Evolutionary conservation across 202 grass and related monocot species (phyloP), one percentile per base, ranked within the genome.

Genomic region (Carex arenaria): DNA sequence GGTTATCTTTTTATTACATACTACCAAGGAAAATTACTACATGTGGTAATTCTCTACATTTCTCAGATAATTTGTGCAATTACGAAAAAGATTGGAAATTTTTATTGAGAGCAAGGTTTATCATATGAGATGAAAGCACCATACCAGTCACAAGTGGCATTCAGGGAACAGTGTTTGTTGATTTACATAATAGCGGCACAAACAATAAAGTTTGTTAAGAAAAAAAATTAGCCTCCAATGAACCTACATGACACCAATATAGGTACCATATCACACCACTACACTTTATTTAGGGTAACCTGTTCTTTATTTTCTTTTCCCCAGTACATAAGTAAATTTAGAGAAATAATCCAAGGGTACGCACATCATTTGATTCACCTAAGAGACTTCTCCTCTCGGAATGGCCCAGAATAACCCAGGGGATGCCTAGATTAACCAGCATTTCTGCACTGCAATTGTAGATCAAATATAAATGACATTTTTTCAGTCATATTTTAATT

Each of bases 401-500:
- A 69, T 97, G 94, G 57, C 91, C 91, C 82, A 97, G 82, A 86
- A 97, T 97, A 71, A 91, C 89, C 87, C 89, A 97, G 22, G 91
- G 91, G 52, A 94, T 90, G 82, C 87, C 86, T 73, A 94, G 89
- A 83, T 94, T 94, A 15, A 89, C 64, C 80, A 94, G 83, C 84
- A 97, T 97, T 70, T 90, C 91, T 38, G 85, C 91, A 81, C 91
- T 94, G 84, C 64, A 94, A 84, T 67, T 61, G 61, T 11, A 86
- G 40, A 20, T 76, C 26, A 68, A 51, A 49, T 57, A 88, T 78
- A 64, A 67, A 47, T 80, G 52, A 85, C 30, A 72, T 8, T 80
- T 12, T 12, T 23, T 82, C 2, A 51, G 40, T 72, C 45, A 10
- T 28, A 52, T 14, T 9, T 72, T 14, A 72, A 51, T 51, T 45